Evolutionary conservation across 2,329 filamentous ascomycete species (phyloP).

Genomic region (Colletotrichum trifolii): DNA sequence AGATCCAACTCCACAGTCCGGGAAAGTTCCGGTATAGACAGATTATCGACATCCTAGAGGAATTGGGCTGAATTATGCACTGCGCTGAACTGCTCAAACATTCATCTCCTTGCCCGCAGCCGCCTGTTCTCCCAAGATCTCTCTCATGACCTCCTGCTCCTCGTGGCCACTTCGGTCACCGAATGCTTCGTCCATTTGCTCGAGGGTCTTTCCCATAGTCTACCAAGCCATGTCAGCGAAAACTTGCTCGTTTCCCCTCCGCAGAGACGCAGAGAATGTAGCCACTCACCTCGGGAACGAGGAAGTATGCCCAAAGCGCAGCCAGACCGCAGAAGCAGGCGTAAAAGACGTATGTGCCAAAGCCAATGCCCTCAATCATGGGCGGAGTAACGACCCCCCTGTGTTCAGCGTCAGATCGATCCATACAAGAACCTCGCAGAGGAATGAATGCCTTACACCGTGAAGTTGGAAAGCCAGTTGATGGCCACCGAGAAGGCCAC

Average conservation of each 20-base stretch:
- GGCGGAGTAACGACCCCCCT: slow-evolving; percentile 58
- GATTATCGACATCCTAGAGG: no score
- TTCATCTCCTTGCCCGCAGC: no score
- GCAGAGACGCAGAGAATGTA: no score
- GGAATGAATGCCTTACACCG: not conserved
- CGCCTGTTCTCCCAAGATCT: no score
- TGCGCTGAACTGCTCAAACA: no score
- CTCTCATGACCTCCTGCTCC: no score
- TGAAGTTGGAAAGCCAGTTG: slow-evolving; percentile 67
- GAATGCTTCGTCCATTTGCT: slow-evolving; percentile 63
- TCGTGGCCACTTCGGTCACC: slow-evolving; percentile 42
- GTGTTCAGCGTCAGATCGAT: no score
- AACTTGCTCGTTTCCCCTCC: no score
- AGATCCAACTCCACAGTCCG: no score
- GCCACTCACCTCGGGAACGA: slow-evolving; percentile 56
- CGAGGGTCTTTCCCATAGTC: slow-evolving; percentile 64
- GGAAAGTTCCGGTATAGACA: no score
- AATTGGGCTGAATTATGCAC: no score
- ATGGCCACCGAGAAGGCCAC: slow-evolving; percentile 67
- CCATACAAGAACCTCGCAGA: no score
- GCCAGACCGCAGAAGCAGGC: slow-evolving; percentile 61
- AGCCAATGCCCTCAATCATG: slow-evolving; percentile 63
- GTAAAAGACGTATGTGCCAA: slow-evolving; percentile 70
- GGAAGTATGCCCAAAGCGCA: slow-evolving; percentile 61
- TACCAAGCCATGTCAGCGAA: slow-evolving; percentile 40